Conservation (phyloP, 495 filamentous ascomycete genomes). For the Pseudomonodictys pantanalensis region DNA sequence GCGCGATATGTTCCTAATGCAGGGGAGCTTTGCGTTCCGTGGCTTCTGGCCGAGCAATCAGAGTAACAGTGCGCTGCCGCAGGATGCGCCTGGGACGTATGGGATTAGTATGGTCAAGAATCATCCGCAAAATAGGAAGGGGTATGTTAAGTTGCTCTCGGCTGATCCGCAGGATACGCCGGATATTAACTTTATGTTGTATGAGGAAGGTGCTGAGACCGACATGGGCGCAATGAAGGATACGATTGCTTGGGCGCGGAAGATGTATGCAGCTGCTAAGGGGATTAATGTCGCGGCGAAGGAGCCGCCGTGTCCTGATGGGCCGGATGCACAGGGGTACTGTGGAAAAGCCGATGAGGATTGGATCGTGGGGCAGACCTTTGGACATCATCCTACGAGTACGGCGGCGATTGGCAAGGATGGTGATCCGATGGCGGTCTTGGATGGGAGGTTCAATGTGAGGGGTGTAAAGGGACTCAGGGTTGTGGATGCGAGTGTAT, state of each 20-base stretch:
- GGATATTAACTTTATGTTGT: slow-evolving; percentile 27
- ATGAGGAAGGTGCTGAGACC: slow-evolving; percentile 9
- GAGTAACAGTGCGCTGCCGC: slow-evolving; percentile 9
- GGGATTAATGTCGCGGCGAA: slow-evolving; percentile 7
- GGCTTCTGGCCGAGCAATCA: slow-evolving; percentile 29
- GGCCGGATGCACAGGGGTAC: slow-evolving; percentile 17
- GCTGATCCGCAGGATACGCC: slow-evolving; percentile 27
- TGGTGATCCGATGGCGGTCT: slow-evolving; percentile 45
- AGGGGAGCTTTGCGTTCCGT: slow-evolving; percentile 24
- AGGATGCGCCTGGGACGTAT: slow-evolving; percentile 10
- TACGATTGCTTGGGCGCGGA: slow-evolving; percentile 25
- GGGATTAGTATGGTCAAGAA: slow-evolving; percentile 29
- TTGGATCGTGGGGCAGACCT: slow-evolving; percentile 28
- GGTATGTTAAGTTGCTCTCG: slow-evolving; percentile 17
- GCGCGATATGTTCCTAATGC: slow-evolving; percentile 28
- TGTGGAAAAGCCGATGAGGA: slow-evolving; percentile 25
- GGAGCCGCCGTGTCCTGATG: slow-evolving; percentile 22
- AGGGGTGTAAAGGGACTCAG: slow-evolving; percentile 26
- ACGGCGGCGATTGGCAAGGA: slow-evolving; percentile 36
- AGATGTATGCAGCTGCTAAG: slow-evolving; percentile 5
- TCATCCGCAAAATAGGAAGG: slow-evolving; percentile 23
- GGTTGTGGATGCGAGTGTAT: slow-evolving; percentile 29
- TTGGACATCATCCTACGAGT: slow-evolving; percentile 27
- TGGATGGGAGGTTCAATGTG: slow-evolving; percentile 25
- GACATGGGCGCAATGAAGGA: slow-evolving; percentile 27